These are phyloP conservation scores for Kwoniella newhampshirensis DNA, from an alignment of 768 basidiomycete genomes.

Conservation along the genomic window DNA sequence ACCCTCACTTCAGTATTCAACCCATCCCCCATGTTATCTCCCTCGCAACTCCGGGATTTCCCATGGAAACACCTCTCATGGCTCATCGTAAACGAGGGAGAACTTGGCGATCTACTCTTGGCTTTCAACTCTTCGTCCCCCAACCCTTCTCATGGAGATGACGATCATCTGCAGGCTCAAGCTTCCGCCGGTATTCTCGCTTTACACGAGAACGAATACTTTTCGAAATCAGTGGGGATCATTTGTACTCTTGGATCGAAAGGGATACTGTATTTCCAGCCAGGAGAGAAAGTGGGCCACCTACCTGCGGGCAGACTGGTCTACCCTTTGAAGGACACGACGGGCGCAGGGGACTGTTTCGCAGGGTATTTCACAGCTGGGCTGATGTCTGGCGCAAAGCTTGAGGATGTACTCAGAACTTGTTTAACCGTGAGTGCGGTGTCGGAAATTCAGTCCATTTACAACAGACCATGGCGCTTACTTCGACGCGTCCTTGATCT, in stretches of 20 bases:
- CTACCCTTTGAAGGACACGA: conserved; percentile 46
- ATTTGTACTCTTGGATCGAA: conserved; percentile 50
- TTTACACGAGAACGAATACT: conserved; percentile 18
- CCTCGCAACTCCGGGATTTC: conserved; percentile 44
- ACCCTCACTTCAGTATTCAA: conserved; percentile 54
- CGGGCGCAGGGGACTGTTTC: conserved; percentile 54
- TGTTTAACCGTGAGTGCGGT: conserved; percentile 46
- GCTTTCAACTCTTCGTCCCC: conserved; percentile 15
- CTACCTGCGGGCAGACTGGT: conserved; percentile 42
- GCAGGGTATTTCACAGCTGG: conserved; percentile 51
- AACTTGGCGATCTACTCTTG: conserved; percentile 39
- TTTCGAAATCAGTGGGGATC: conserved; percentile 18
- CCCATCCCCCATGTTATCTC: conserved; percentile 55
- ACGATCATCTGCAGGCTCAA: conserved; percentile 5
- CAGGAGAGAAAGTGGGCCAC: conserved; percentile 18
- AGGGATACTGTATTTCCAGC: conserved; percentile 34
- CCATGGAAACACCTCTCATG: conserved; percentile 52
- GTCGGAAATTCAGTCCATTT: background rate
- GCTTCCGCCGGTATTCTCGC: conserved; percentile 3
- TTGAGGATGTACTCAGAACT: conserved; percentile 35
- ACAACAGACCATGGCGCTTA: conserved; percentile 3
- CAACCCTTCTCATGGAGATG: background rate
- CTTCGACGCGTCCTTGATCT: background rate
- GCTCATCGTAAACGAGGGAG: conserved; percentile 56
- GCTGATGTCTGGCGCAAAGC: conserved; percentile 33